Evolutionary conservation across 1,284 basidiomycete species (phyloP), one percentile per base, ranked within the genome.

Genomic region (Gymnopus androsaceus): DNA sequence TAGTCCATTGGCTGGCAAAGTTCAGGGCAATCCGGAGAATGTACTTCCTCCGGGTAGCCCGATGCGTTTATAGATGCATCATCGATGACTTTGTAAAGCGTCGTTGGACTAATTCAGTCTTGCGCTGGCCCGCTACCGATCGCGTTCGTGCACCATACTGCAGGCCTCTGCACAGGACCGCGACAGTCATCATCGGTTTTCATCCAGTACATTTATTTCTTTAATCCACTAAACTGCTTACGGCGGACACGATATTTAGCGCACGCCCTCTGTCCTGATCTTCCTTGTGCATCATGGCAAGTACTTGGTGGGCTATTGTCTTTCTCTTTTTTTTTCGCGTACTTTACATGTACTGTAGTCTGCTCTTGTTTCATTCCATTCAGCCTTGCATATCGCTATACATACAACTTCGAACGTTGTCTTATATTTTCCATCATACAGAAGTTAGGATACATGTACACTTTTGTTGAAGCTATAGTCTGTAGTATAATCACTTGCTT

Each of bases 1-100:
- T 33, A 80, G 78, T 63, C 74, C 77, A 9, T 59, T 75, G 40
- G 69, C 69, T 28, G 74, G 70, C 36, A 74, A 66, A 54, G 33
- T 25, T 23, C 30, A 41, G 21, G 21, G 21, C 8, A 14, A 6
- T 31, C 49, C 42, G 17, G 50, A 46, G 21, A 31, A 38, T 6
- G 17, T 27, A 11, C 23, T 62, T 14, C 51, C 59, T 48, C 57
- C 61, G 41, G 63, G 63, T 19, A 64, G 63, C 47, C 63, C 63
- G 1, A 64, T 64, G 63, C 51, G 42, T 11, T 36, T 5, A 9
- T 42, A 25, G 14, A 42, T 8, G 40, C 19, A 21, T 19, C 5
- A 42, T 9, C 37, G 9, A 5, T 11, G 37, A 38, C 9, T 38
- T 38, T 33, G 31, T 33, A 14, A 33, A 33, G 31, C 31, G 7